Conservation (phyloP, 106 monocot genomes). For the Phalaenopsis aphrodite region DNA sequence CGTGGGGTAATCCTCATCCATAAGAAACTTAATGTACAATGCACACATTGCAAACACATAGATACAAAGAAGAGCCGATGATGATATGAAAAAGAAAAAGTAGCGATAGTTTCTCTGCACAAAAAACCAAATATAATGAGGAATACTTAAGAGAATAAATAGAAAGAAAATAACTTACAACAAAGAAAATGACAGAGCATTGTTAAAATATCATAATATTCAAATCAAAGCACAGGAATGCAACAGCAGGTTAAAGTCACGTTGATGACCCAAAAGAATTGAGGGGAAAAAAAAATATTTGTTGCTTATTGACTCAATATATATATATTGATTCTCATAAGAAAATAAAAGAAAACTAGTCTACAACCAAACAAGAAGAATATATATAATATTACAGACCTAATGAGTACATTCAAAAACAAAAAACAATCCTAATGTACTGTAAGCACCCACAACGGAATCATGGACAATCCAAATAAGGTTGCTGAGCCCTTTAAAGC, state of each 20-base stretch:
- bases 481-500: too few species aligned
- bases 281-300: not conserved
- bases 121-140: not conserved
- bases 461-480: too few species aligned
- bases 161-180: not conserved
- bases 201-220: not conserved
- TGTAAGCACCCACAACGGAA: too few species aligned
- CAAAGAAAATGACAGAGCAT: not conserved
- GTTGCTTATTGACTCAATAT: not conserved
- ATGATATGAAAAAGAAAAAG: slow-evolving; percentile 80
- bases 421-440: too few species aligned
- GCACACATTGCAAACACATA: slow-evolving; percentile 78
- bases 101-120: slow-evolving; percentile 78
- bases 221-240: not conserved
- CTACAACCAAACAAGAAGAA: too few species aligned
- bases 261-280: not conserved
- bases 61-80: slow-evolving; percentile 65
- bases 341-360: slow-evolving; percentile 1
- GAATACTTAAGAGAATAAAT: not conserved
- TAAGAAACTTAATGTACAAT: slow-evolving; percentile 73
- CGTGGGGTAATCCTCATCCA: slow-evolving; percentile 65
- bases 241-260: not conserved
- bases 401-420: too few species aligned
- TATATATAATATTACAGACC: too few species aligned
- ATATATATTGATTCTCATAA: not conserved